A percentile compares a stretch with the other conserved stretches of the same genome.
phyloP scores from a whole-genome alignment of 2,329 filamentous ascomycete species.

The Alternaria atra region DNA sequence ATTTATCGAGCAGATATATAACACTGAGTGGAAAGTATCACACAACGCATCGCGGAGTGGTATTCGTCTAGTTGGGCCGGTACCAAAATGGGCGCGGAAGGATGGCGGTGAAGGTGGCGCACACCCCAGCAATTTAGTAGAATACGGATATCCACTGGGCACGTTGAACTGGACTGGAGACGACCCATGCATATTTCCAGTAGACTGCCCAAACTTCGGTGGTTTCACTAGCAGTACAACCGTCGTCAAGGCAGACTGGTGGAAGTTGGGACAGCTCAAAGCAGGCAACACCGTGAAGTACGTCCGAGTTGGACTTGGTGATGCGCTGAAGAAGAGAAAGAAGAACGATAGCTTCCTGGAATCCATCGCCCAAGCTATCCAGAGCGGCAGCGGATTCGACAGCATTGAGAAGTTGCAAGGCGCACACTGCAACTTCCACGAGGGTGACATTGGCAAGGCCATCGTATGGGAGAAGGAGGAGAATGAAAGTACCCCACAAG shows the following conservation, averaged over 20 bases:
- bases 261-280: conserved; percentile 70
- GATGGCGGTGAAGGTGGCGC: conserved; percentile 70
- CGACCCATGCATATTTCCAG: conserved; percentile 67
- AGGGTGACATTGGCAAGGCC: conserved; percentile 38
- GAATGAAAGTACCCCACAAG: conserved; percentile 30
- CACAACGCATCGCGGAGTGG: conserved; percentile 70
- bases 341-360: conserved; percentile 58
- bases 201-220: conserved; percentile 68
- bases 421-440: conserved; percentile 39
- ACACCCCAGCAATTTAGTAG: conserved; percentile 65
- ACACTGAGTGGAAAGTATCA: conserved; percentile 66
- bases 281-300: conserved; percentile 66
- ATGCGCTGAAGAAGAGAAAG: conserved; percentile 58
- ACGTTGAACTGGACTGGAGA: conserved; percentile 70
- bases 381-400: conserved; percentile 24
- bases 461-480: conserved; percentile 41
- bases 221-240: conserved; percentile 67
- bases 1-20: conserved; percentile 66
- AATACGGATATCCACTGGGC: conserved; percentile 66
- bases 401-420: conserved; percentile 35
- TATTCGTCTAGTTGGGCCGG: conserved; percentile 67
- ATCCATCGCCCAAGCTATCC: conserved; percentile 53
- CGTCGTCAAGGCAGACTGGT: conserved; percentile 65
- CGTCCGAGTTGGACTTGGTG: conserved; percentile 60
- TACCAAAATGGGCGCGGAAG: conserved; percentile 65